These are phyloP conservation scores for Monosporozyma servazzii DNA, from an alignment of 805 yeast species.

Conservation along the genomic window DNA sequence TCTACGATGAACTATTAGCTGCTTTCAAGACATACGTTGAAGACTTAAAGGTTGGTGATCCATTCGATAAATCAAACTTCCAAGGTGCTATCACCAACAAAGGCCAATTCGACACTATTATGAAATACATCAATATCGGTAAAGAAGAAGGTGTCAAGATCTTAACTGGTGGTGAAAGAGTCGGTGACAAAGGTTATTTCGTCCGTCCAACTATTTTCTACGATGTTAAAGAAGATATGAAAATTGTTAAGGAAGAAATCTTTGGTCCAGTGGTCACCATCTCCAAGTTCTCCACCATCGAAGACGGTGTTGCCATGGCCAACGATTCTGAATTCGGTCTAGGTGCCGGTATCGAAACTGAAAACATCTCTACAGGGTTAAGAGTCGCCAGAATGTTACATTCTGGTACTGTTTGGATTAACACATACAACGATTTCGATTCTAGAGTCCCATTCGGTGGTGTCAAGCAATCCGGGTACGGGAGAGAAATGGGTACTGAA, in stretches of 20 bases:
- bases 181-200: conserved; percentile 59
- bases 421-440: conserved; percentile 73
- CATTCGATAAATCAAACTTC: conserved; percentile 56
- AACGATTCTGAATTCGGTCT: conserved; percentile 68
- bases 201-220: conserved; percentile 66
- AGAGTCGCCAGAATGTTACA: conserved; percentile 54
- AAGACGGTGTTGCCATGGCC: conserved; percentile 58
- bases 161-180: conserved; percentile 62
- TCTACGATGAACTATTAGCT: conserved; percentile 52
- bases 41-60: conserved; percentile 60
- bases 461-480: conserved; percentile 70
- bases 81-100: conserved; percentile 70
- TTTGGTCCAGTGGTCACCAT: conserved; percentile 74
- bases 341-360: conserved; percentile 74
- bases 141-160: conserved; percentile 58
- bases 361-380: conserved; percentile 50
- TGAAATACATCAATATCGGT: conserved; percentile 59
- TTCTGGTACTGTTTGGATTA: conserved; percentile 75
- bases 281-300: conserved; percentile 56
- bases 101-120: conserved; percentile 48
- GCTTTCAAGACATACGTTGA: conserved; percentile 53
- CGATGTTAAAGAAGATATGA: conserved; percentile 54
- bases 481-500: conserved; percentile 80
- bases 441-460: conserved; percentile 76
- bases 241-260: conserved; percentile 62